Evolutionary conservation across 768 basidiomycete genomes (phyloP).

Genomic region (Rhizopogon vesiculosus): DNA sequence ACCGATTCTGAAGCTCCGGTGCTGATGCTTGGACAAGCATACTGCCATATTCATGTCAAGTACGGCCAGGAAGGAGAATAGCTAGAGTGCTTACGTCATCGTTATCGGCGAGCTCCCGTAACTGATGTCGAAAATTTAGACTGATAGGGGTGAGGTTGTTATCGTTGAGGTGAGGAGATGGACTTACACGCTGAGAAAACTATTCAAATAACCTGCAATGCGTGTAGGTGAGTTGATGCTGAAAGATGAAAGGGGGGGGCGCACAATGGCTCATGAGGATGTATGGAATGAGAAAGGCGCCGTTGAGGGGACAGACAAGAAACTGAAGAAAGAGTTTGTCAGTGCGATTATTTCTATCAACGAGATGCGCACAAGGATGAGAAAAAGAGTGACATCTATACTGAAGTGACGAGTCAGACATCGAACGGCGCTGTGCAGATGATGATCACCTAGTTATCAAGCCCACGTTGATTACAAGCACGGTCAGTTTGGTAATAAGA

Average conservation of each 20-base stretch:
- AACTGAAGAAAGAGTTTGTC: constrained; percentile 16
- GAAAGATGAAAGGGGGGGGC: constrained; percentile 2
- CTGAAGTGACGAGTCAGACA: constrained; percentile 7
- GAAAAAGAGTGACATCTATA: constrained; percentile 23
- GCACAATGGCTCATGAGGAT: constrained; percentile 34
- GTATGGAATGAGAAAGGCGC: constrained; percentile 31
- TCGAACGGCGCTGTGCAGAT: background rate
- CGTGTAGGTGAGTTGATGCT: background rate
- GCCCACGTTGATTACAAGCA: constrained; percentile 31
- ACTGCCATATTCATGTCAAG: constrained; percentile 6
- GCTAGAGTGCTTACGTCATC: constrained; percentile 16
- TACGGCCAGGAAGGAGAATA: background rate
- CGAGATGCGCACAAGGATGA: constrained; percentile 15
- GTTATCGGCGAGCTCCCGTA: constrained; percentile 22
- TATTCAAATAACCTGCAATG: constrained; percentile 30
- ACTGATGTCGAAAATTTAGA: constrained; percentile 23
- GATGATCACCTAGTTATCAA: constrained; percentile 27
- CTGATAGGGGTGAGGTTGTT: constrained; percentile 5
- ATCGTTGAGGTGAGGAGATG: no score
- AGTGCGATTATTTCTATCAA: background rate
- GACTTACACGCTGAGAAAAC: constrained; percentile 33
- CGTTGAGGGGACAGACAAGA: constrained; percentile 30
- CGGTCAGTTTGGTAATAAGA: constrained; percentile 27
- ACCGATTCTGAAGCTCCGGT: background rate
- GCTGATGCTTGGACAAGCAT: constrained; percentile 19